A percentile compares a stretch with the other conserved stretches of the same genome.
Conservation (phyloP, 306 rosid species). For the Begonia loranthoides region DNA sequence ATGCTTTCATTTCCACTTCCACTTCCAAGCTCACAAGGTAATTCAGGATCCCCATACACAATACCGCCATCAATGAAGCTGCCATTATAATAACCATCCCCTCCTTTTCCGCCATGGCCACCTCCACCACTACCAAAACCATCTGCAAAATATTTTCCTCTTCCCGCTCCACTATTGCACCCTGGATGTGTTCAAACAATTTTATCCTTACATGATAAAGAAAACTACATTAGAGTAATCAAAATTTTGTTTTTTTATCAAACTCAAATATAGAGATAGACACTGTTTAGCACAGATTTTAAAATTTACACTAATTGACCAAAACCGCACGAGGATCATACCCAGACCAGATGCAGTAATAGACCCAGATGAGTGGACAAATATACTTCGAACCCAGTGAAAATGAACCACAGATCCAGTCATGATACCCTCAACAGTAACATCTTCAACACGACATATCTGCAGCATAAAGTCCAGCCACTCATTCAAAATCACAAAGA, state of each 20-base stretch:
- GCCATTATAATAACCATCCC: constrained; percentile 72
- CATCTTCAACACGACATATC: constrained; percentile 91
- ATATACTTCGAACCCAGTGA: constrained; percentile 67
- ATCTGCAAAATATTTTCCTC: constrained; percentile 46
- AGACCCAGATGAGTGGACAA: constrained; percentile 40
- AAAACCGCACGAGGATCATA: constrained; percentile 9
- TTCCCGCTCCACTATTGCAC: constrained; percentile 79
- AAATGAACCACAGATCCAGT: constrained; percentile 87
- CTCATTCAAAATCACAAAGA: constrained; percentile 5
- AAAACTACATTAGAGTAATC: neutral
- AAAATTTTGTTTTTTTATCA: neutral
- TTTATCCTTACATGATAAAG: constrained; percentile 1
- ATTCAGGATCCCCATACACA: constrained; percentile 66
- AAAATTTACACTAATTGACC: too few relatives aligned
- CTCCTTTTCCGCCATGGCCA: constrained; percentile 97
- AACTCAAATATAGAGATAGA: neutral
- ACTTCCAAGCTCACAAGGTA: constrained; percentile 98
- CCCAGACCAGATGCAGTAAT: constrained; percentile 86
- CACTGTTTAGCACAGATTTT: too few relatives aligned
- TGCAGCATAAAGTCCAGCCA: constrained; percentile 31
- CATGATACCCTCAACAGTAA: constrained; percentile 56
- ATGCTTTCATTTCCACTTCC: constrained; percentile 86
- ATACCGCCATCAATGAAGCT: constrained; percentile 74
- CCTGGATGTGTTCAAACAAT: constrained; percentile 37
- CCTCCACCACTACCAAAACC: constrained; percentile 77